A percentile compares a stretch with the other conserved stretches of the same genome.
phyloP scores from a whole-genome alignment of 192 early-diverging fungal species.

The Bifiguratus adelaidae region DNA sequence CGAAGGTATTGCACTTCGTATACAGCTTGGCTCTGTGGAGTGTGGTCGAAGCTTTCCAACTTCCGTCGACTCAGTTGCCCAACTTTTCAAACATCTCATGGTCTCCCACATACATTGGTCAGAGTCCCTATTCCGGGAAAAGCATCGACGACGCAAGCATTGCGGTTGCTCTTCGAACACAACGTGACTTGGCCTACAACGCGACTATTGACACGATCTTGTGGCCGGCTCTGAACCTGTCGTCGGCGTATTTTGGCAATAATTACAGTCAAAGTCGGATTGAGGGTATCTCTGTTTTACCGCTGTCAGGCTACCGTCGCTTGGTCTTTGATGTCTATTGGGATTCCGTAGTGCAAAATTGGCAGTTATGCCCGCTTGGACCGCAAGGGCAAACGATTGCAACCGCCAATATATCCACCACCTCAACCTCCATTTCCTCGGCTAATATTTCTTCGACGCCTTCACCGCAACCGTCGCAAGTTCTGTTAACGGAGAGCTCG shows the following conservation, averaged over 20 bases:
- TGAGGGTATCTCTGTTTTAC: not conserved
- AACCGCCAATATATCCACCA: not conserved
- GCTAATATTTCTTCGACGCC: too few relatives aligned
- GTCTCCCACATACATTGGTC: too few relatives aligned
- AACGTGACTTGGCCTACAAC: constrained; percentile 17
- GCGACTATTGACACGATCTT: constrained; percentile 10
- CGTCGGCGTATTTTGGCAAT: constrained; percentile 15
- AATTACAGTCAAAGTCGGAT: constrained; percentile 6
- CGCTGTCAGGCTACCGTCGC: constrained; percentile 7
- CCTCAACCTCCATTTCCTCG: not conserved
- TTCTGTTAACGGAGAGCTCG: too few relatives aligned
- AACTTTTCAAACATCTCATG: too few relatives aligned
- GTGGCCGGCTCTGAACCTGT: constrained; percentile 14
- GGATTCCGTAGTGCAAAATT: not conserved
- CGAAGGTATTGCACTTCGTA: too few relatives aligned
- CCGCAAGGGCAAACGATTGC: not conserved
- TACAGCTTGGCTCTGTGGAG: too few relatives aligned
- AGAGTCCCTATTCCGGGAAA: too few relatives aligned
- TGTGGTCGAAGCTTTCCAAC: too few relatives aligned
- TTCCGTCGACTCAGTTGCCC: too few relatives aligned
- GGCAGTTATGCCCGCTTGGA: constrained; percentile 15
- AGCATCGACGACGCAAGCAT: not conserved
- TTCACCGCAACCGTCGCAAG: too few relatives aligned
- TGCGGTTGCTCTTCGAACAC: constrained; percentile 3
- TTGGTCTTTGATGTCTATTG: constrained; percentile 18